Evolutionary conservation across 192 early-diverging fungal species (phyloP).

Genomic region (Rhizoclosmatium sp.): DNA sequence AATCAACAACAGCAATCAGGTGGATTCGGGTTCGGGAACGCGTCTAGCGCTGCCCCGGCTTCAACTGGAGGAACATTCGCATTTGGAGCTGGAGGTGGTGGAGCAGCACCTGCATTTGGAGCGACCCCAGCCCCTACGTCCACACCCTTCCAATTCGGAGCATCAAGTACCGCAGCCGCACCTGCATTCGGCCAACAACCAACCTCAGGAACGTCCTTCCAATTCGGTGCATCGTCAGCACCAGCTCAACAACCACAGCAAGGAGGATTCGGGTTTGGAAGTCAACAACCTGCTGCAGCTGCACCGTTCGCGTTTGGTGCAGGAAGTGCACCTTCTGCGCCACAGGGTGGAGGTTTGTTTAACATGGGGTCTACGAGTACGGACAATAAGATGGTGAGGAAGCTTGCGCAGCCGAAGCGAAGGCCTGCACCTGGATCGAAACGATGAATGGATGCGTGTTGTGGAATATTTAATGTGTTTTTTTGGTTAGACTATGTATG

Average conservation of each 20-base stretch:
- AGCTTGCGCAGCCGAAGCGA: conserved; percentile 5
- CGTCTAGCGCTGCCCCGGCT: neutral
- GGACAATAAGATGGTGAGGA: neutral
- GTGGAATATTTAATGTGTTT: no score
- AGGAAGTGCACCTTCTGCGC: neutral
- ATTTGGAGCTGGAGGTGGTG: neutral
- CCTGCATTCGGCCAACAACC: neutral
- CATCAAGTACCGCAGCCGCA: neutral
- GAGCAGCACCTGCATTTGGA: conserved; percentile 8
- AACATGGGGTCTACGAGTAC: neutral
- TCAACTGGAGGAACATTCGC: neutral
- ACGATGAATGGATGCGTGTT: neutral
- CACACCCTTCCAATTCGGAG: neutral
- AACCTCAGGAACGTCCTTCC: neutral
- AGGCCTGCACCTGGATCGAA: neutral
- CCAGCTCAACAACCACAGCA: conserved; percentile 4
- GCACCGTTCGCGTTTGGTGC: conserved; percentile 6
- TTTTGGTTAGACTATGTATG: no score
- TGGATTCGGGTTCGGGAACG: neutral
- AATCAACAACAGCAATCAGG: neutral
- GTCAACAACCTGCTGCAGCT: neutral
- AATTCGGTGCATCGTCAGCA: conserved; percentile 13
- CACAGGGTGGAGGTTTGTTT: neutral
- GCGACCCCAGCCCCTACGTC: neutral
- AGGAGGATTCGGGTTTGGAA: neutral